Evolutionary conservation across 495 filamentous ascomycete genomes (phyloP), one percentile per base, ranked within the genome.

Genomic region (Podospora australis): DNA sequence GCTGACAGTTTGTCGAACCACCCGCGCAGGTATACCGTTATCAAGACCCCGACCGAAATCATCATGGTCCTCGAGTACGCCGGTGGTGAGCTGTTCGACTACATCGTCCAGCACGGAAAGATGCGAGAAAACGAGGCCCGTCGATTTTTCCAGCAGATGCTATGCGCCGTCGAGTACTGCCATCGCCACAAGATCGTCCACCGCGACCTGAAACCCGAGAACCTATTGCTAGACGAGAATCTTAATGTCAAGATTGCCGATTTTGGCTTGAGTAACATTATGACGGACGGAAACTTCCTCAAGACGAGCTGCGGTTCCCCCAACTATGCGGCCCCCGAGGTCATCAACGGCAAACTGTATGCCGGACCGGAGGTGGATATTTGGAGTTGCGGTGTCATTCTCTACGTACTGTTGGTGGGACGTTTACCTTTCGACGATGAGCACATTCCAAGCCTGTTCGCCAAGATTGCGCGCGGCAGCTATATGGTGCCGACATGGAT

Each of bases 61-160:
- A 90, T 96, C 63, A 98, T 98, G 92, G 92, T 98, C 13, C 79
- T 98, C 46, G 92, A 98, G 69, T 98, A 90, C 67, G 92, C 92
- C 35, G 92, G 92, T 44, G 88, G 87, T 30, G 92, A 98, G 68
- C 74, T 98, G 21, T 98, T 98, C 72, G 91, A 98, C 63, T 97
- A 96, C 62, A 87, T 98, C 23, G 92, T 98, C 48, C 78, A 84
- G 57, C 77, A 94, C 54, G 94, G 92, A 41, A 86, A 83, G 66
- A 88, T 96, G 76, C 74, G 82, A 30, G 92, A 98, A 66, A 80
- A 85, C 50, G 82, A 90, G 55, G 92, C 94, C 34, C 81, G 92
- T 39, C 86, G 90, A 55, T 97, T 98, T 70, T 98, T 98, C 68
- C 92, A 98, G 64, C 92, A 98, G 67, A 98, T 98, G 58, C 88